These are phyloP conservation scores for Neonothopanus nambi DNA, from an alignment of 1,284 basidiomycete species.

Conservation along the genomic window DNA sequence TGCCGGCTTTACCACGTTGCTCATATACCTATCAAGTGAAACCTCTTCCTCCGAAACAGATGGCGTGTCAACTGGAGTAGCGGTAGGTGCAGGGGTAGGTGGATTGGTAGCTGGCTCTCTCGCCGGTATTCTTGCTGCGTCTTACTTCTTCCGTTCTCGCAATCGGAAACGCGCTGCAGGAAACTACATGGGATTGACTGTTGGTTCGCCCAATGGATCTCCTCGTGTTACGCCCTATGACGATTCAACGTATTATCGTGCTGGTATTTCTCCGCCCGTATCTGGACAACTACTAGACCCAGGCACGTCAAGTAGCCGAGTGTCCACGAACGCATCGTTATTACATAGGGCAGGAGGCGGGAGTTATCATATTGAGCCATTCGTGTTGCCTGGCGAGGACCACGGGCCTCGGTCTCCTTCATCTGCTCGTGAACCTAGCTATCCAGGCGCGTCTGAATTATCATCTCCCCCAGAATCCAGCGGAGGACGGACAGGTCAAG, in stretches of 20 bases:
- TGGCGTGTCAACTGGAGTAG: constrained; percentile 2
- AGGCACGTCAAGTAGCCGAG: constrained; percentile 22
- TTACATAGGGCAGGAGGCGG: constrained; percentile 16
- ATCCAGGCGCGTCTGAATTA: constrained; percentile 8
- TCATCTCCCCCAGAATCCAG: constrained; percentile 1
- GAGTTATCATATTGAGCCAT: constrained; percentile 48
- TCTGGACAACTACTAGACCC: constrained; percentile 5
- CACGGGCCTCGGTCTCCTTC: constrained; percentile 7
- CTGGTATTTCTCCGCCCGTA: not conserved
- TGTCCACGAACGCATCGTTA: constrained; percentile 17
- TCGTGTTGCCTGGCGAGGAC: constrained; percentile 37
- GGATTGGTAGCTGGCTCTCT: constrained; percentile 2
- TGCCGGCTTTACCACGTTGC: not conserved
- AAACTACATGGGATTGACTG: constrained; percentile 3
- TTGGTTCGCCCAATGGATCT: constrained; percentile 5
- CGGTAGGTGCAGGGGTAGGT: constrained; percentile 1
- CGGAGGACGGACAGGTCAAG: constrained; percentile 30
- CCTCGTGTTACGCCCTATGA: not conserved
- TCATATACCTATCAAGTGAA: constrained; percentile 18
- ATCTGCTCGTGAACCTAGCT: constrained; percentile 1
- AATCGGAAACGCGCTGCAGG: constrained; percentile 16
- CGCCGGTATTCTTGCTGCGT: constrained; percentile 6
- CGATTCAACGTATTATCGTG: not conserved
- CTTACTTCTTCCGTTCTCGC: constrained; percentile 31
- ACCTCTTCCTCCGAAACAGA: not conserved